Conservation (phyloP, 352 stramenopile genomes). For the Phytophthora pisi region DNA sequence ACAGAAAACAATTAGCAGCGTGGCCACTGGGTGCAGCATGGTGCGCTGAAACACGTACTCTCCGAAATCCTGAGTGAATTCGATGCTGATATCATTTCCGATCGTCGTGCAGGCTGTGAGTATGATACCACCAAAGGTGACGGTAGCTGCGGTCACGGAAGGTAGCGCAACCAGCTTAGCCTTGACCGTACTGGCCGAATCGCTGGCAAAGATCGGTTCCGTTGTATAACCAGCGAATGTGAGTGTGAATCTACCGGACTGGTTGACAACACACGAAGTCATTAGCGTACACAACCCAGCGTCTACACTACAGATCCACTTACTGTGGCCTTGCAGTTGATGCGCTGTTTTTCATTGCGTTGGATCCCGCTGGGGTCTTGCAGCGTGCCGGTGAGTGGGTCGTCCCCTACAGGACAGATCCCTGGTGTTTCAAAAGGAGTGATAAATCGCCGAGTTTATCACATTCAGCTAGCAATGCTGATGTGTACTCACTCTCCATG, state of each 20-base stretch:
- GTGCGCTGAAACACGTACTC: conserved; percentile 43
- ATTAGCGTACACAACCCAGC: not conserved
- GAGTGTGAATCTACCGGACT: conserved; percentile 86
- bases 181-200: conserved; percentile 54
- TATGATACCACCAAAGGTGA: conserved; percentile 77
- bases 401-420: conserved; percentile 82
- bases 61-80: conserved; percentile 82
- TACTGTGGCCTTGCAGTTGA: conserved; percentile 77
- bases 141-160: conserved; percentile 65
- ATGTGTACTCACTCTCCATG: conserved; percentile 55
- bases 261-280: not conserved
- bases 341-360: conserved; percentile 68
- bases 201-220: conserved; percentile 61
- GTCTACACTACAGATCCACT: conserved; percentile 1
- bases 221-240: conserved; percentile 83
- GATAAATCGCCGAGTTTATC: not conserved
- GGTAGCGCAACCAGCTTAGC: conserved; percentile 61
- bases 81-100: conserved; percentile 77
- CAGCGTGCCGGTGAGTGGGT: conserved; percentile 83
- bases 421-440: conserved; percentile 28
- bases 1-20: not conserved
- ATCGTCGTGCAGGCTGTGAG: conserved; percentile 69
- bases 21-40: not conserved
- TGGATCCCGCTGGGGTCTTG: conserved; percentile 68
- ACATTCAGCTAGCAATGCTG: not conserved